phyloP scores from a whole-genome alignment of 768 basidiomycete genomes.

The Glaciozyma martinii region DNA sequence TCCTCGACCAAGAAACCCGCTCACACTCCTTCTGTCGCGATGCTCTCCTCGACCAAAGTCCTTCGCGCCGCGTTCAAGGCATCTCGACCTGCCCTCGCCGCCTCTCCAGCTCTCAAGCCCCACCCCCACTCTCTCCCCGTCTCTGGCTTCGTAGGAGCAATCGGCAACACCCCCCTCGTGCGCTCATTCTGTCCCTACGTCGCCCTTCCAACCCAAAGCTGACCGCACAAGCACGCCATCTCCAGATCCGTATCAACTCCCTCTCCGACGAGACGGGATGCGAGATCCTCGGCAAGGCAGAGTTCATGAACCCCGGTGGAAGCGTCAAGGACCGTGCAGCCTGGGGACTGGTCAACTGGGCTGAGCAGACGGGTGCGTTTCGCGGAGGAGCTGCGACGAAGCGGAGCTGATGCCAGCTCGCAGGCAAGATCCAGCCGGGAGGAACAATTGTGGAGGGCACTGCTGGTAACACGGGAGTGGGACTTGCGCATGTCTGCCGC shows the following conservation, averaged over 20 bases:
- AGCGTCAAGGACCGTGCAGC: slow-evolving; percentile 97
- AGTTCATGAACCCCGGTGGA: slow-evolving; percentile 96
- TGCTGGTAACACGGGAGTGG: slow-evolving; percentile 76
- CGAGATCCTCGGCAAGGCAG: slow-evolving; percentile 86
- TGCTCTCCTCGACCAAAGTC: neutral
- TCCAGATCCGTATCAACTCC: slow-evolving; percentile 71
- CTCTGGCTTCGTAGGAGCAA: slow-evolving; percentile 71
- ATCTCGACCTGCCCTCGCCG: neutral
- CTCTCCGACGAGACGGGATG: slow-evolving; percentile 76
- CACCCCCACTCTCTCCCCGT: slow-evolving; percentile 33
- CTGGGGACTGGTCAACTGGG: slow-evolving; percentile 72
- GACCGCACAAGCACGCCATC: slow-evolving; percentile 2
- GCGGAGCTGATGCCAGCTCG: neutral
- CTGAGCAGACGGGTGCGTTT: slow-evolving; percentile 73
- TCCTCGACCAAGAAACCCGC: too few relatives aligned
- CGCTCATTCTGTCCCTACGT: slow-evolving; percentile 35
- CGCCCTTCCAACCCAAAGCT: neutral
- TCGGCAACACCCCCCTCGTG: slow-evolving; percentile 90
- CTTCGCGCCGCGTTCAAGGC: neutral
- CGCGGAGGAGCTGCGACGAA: neutral
- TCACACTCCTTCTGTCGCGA: neutral
- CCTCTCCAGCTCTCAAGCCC: slow-evolving; percentile 10
- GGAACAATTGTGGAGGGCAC: slow-evolving; percentile 97
- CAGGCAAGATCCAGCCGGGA: slow-evolving; percentile 67
- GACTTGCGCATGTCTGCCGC: slow-evolving; percentile 70